Conservation (phyloP, 108 stramenopile genomes). For the Nitzschia sp. region DNA sequence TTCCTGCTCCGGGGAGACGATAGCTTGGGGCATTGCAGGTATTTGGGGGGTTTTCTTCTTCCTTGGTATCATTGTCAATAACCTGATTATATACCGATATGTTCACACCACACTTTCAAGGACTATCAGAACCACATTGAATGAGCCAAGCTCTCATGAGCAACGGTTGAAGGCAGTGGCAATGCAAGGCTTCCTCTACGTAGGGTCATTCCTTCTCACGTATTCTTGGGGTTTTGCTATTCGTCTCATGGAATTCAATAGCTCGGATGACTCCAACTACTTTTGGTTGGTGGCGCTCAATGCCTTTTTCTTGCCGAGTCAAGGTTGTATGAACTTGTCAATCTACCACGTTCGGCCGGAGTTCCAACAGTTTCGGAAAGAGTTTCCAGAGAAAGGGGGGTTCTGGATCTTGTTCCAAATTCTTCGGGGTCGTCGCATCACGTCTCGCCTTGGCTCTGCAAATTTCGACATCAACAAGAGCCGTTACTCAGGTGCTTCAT, state of each 20-base stretch:
- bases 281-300: constrained; percentile 41
- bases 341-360: constrained; percentile 37
- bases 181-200: constrained; percentile 32
- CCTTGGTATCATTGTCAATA: constrained; percentile 4
- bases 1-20: background rate
- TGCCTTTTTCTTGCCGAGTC: constrained; percentile 36
- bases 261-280: constrained; percentile 3
- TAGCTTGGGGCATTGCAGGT: constrained; percentile 13
- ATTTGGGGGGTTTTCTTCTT: background rate
- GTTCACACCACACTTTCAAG: background rate
- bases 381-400: background rate
- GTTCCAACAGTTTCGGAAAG: constrained; percentile 26
- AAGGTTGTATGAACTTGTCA: constrained; percentile 48
- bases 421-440: too few relatives aligned
- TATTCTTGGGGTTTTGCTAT: constrained; percentile 8
- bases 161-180: constrained; percentile 17
- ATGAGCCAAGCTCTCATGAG: background rate
- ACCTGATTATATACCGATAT: constrained; percentile 12
- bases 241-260: constrained; percentile 20
- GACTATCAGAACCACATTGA: background rate
- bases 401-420: too few relatives aligned
- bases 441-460: too few relatives aligned
- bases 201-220: constrained; percentile 10
- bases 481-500: too few relatives aligned
- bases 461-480: too few relatives aligned